Base-by-base conservation (phyloP, 176 grass and related monocot genomes). In the Urochloa ruziziensis region DNA sequence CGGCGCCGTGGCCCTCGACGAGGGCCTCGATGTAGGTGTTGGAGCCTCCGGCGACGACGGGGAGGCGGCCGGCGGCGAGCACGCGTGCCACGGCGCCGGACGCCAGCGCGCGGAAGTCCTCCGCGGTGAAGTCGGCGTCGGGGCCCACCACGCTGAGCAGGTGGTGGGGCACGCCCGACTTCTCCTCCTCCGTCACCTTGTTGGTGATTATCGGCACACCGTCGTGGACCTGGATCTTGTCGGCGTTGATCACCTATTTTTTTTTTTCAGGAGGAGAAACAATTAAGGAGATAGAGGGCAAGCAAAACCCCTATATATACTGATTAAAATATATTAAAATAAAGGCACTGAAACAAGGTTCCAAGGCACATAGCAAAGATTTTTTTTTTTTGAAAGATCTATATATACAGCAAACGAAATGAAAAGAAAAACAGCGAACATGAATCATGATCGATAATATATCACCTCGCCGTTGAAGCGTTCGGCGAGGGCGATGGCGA, bases 31-130 rank as follows among this genome's bases (percentile, higher is more conserved):
- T 62, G 70, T 89, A 85, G 3, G 76, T 49, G 77, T 90, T 90
- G 2, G 88, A 90, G 10, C 92, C 96, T 2, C 92, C 92, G 0
- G 95, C 92, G 14, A 98, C 75, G 44, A 98, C 53, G 12, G 95
- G 92, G 46, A 94, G 78, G 6, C 80, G 53, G 0, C 89, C 86
- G 1, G 33, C 59, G 2, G 83, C 9, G 12, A 77, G 19, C 29
- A 95, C 88, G 2, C 75, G 52, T 1, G 52, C 72, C 6, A 94
- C 65, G 2, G 78, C 79, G 5, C 4, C 40, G 37, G 48, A 35
- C 1, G 84, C 95, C 68, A 83, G 1, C 74, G 29, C n/a, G 4
- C 90, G 82, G 71, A 97, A 97, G 70, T 94, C 86, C 1, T 64
- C 83, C 0, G 60, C 84, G 18, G 86, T 86, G 81, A 97, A 97